phyloP scores from a whole-genome alignment of 257 asterid species.

The Scutellaria baicalensis region DNA sequence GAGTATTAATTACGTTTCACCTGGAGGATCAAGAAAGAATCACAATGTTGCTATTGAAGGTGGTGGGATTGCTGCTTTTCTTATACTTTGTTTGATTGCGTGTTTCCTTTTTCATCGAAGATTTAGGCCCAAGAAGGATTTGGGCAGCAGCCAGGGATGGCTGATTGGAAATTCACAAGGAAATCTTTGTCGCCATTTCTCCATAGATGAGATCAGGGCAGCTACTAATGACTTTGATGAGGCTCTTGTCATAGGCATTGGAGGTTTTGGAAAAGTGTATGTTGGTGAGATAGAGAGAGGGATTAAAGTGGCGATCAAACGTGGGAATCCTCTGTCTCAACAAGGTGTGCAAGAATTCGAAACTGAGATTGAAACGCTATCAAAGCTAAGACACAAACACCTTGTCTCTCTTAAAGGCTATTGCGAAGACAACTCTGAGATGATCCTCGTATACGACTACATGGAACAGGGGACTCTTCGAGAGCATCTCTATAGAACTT shows the following conservation, averaged over 20 bases:
- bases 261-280: conserved; percentile 86
- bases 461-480: conserved; percentile 42
- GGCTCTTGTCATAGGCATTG: conserved; percentile 73
- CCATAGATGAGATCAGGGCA: conserved; percentile 73
- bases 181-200: conserved; percentile 82
- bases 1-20: conserved; percentile 5
- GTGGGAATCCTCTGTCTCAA: conserved; percentile 85
- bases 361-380: conserved; percentile 91
- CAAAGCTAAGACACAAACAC: conserved; percentile 67
- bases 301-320: conserved; percentile 82
- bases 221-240: conserved; percentile 86
- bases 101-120: conserved; percentile 31
- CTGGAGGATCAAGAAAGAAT: conserved; percentile 22
- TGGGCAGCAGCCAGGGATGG: conserved; percentile 73
- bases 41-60: conserved; percentile 54
- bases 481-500: conserved; percentile 34
- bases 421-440: conserved; percentile 32
- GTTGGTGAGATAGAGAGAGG: conserved; percentile 84
- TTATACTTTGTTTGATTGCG: conserved; percentile 45
- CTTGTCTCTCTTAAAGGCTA: conserved; percentile 38
- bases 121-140: conserved; percentile 39
- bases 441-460: conserved; percentile 42
- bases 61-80: conserved; percentile 61
- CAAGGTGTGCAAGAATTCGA: conserved; percentile 89
- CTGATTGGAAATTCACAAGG: conserved; percentile 84